A percentile compares a stretch with the other conserved stretches of the same genome.
phyloP scores from a whole-genome alignment of 2,329 filamentous ascomycete genomes.

The Diaporthe destruens region DNA sequence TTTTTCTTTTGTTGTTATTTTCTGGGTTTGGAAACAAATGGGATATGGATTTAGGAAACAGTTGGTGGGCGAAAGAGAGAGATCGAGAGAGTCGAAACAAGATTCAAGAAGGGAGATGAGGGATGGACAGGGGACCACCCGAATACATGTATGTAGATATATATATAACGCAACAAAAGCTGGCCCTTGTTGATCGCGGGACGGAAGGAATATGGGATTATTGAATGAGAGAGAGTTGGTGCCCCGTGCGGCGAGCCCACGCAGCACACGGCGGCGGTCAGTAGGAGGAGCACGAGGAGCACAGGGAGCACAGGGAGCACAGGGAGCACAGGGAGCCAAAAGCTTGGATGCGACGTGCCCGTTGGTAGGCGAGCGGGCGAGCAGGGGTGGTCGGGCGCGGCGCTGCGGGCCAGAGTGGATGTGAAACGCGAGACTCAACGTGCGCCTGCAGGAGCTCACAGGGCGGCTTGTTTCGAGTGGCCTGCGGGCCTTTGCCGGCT shows the following conservation, averaged over 20 bases:
- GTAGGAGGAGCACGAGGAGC: too few relatives aligned
- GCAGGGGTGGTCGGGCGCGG: constrained; percentile 35
- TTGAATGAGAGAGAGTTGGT: background rate
- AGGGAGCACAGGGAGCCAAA: background rate
- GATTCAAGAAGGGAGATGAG: background rate
- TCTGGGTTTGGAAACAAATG: constrained; percentile 5
- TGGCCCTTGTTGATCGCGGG: constrained; percentile 22
- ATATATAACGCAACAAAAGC: background rate
- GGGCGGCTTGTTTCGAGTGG: constrained; percentile 30
- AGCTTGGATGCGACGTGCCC: constrained; percentile 34
- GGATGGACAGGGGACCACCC: constrained; percentile 7
- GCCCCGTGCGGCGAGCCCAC: constrained; percentile 23
- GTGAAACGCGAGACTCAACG: constrained; percentile 37
- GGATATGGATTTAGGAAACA: constrained; percentile 14
- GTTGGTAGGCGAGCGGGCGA: constrained; percentile 33
- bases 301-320: background rate
- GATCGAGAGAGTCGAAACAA: background rate
- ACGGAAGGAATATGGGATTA: constrained; percentile 24
- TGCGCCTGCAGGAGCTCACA: constrained; percentile 31
- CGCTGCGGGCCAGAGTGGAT: constrained; percentile 34
- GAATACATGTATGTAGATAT: constrained; percentile 28
- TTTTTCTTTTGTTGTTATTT: background rate
- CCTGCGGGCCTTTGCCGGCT: constrained; percentile 10
- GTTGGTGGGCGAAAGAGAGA: background rate
- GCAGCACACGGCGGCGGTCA: constrained; percentile 21